Conservation (phyloP, 805 yeast species). For the Lipomyces kockii region DNA sequence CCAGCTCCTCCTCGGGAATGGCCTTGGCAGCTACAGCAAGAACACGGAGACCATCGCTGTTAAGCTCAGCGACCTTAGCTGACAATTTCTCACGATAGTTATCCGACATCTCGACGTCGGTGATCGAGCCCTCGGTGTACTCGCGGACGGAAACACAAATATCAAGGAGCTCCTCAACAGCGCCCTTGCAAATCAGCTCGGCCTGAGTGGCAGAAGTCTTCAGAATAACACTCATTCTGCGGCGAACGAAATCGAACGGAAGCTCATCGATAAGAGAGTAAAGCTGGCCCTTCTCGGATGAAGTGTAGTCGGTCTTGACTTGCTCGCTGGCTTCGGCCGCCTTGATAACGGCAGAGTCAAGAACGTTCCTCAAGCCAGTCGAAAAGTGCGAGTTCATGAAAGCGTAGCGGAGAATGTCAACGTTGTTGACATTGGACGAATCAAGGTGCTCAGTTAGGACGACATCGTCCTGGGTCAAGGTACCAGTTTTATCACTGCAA, state of each 20-base stretch:
- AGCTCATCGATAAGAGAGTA: conserved; percentile 31
- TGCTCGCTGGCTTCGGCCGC: conserved; percentile 26
- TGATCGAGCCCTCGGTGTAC: conserved; percentile 10
- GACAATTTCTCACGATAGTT: conserved; percentile 12
- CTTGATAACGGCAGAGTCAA: conserved; percentile 31
- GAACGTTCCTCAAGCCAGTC: conserved; percentile 34
- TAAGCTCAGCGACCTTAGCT: conserved; percentile 27
- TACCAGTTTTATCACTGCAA: conserved; percentile 57
- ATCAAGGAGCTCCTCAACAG: conserved; percentile 35
- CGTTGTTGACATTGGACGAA: conserved; percentile 22
- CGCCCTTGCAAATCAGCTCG: conserved; percentile 36
- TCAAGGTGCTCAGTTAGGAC: conserved; percentile 33
- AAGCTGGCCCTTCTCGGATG: conserved; percentile 23
- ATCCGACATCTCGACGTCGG: conserved; percentile 18
- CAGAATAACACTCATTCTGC: conserved; percentile 34
- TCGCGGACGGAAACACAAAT: conserved; percentile 29
- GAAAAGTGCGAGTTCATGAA: conserved; percentile 32
- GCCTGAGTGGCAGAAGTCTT: conserved; percentile 17
- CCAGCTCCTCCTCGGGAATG: conserved; percentile 29
- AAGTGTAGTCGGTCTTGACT: conserved; percentile 13
- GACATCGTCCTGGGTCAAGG: conserved; percentile 49
- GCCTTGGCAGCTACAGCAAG: conserved; percentile 29
- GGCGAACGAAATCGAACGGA: conserved; percentile 37
- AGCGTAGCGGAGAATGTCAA: conserved; percentile 30
- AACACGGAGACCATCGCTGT: conserved; percentile 35